These are phyloP conservation scores for Jatropha curcas DNA, from an alignment of 345 rosid genomes.

Conservation along the genomic window DNA sequence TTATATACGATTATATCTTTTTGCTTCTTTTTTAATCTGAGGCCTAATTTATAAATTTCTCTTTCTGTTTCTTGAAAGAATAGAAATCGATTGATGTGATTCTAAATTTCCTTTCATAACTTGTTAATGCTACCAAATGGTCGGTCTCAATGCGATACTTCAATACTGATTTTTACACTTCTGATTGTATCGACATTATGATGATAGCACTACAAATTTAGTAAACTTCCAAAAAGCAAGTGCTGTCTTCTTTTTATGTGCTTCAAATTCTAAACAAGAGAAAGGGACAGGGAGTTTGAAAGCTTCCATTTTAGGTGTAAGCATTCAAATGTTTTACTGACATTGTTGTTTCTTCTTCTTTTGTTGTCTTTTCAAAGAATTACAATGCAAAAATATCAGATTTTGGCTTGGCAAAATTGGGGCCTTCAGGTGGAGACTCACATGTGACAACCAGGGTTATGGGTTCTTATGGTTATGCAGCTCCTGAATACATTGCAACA, in stretches of 20 bases:
- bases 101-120: not conserved
- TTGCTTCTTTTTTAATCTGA: not conserved
- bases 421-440: slow-evolving; percentile 56
- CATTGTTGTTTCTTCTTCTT: slow-evolving; percentile 2
- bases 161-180: no score
- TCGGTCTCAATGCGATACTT: no score
- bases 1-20: not conserved
- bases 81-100: not conserved
- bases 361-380: slow-evolving; percentile 27
- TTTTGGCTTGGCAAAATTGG: slow-evolving; percentile 71
- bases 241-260: not conserved
- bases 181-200: not conserved
- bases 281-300: not conserved
- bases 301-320: not conserved
- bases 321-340: not conserved
- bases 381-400: slow-evolving; percentile 64
- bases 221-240: not conserved
- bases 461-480: slow-evolving; percentile 57
- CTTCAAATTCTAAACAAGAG: not conserved
- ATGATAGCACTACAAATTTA: not conserved
- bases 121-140: not conserved
- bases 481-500: slow-evolving; percentile 71
- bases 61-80: not conserved
- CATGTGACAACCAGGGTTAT: slow-evolving; percentile 45
- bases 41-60: not conserved